Base-by-base conservation (phyloP, 805 yeast species). In the Candida hispaniensis region DNA sequence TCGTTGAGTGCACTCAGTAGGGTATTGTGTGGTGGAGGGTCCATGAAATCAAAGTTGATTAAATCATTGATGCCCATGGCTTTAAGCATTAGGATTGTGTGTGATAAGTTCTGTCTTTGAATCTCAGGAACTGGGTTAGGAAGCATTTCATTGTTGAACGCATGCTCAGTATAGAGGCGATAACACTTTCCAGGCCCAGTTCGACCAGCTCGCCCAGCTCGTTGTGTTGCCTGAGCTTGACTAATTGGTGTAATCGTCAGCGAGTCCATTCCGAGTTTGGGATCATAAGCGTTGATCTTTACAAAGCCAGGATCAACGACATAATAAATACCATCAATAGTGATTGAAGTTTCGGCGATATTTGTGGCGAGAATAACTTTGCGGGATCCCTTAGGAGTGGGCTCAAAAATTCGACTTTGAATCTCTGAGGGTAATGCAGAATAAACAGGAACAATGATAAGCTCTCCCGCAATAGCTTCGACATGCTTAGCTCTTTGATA, bases 161-260 rank as follows among this genome's bases (percentile, higher is more conserved):
- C 75, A 69, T 79, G 67, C 51, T 82, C 81, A 0, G 98, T 88
- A 52, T 74, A 91, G 14, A 91, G 60, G 22, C 99, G 56, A 50
- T 79, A 91, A 57, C 97, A 91, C 52, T 82, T 81, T 11, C 98
- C 98, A 0, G 97, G 95, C 1, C 94, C 86, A 6, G 93, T 85
- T 63, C 98, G 76, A 25, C 98, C 98, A 5, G 97, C 98, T 63
- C 98, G 73, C 52, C 98, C 98, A 1, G 95, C 86, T 50, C 98
- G 66, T 59, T 91, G 98, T 49, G 83, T 86, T 0, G 95, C 96
- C 26, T 94, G 85, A 0, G 98, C 98, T 49, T 76, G 75, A 0
- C 97, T 86, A 44, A 93, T 83, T 0, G 95, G 93, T 10, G 77
- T 72, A 4, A 91, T 85, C 29, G 78, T 72, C 41, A 91, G 64